Evolutionary conservation across 495 filamentous ascomycete species (phyloP), one percentile per base, ranked within the genome.

Genomic region (Penicillium egyptiacum): DNA sequence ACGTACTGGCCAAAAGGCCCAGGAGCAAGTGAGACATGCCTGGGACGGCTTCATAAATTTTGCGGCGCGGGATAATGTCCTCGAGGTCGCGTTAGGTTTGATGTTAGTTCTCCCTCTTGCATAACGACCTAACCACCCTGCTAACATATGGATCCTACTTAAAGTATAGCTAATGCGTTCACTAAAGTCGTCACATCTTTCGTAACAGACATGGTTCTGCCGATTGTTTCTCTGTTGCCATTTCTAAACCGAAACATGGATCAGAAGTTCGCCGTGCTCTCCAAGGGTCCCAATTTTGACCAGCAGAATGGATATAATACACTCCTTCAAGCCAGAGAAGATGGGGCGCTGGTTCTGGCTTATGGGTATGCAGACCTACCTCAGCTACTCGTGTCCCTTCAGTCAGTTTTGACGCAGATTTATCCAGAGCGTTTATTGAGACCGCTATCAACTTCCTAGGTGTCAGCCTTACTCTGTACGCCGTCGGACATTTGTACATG

Each of bases 61-160:
- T 57, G 87, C 86, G 7, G 80, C 88, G 26, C 81, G 85, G 46
- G 88, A 88, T 54, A 91, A 91, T 57, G 86, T 91, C 31, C 79
- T 91, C 25, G 85, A 89, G 66, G 86, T 91, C 42, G 88, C 88
- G 14, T 82, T 89, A 43, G 88, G 88, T 60, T 76, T 91, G 70
- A 90, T 91, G 85, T 88, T 60, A 65, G n/a, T 33, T 10, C 12
- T 44, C 19, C 22, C 22, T 25, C 17, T 44, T 25, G 11, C 42
- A 23, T 23, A 14, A 14, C 11, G 5, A 8, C 17, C 40, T 20
- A 44, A 44, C 5, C 5, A 16, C 23, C 19, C 16, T 22, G 30
- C 46, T 50, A 28, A 61, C 22, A 56, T 30, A 5, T 30, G 53
- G n/a, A 3, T 12, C 3, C 16, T 22, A 1, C 8, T 14, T 31